Base-by-base conservation (phyloP, 2,329 filamentous ascomycete genomes). In the Alternaria viburni region DNA sequence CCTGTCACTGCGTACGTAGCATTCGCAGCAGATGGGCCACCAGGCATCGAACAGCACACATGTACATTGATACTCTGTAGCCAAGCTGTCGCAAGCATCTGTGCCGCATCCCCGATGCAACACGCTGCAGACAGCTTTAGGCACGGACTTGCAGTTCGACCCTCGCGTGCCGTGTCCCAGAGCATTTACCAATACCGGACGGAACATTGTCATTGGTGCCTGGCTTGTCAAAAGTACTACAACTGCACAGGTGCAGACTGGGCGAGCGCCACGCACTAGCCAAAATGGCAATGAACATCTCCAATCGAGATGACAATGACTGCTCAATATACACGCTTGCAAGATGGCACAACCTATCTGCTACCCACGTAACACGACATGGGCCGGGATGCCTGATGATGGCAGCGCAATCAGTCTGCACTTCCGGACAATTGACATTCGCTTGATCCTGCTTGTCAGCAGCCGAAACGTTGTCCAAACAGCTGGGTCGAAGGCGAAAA, bases 21-120 rank as follows among this genome's bases (percentile, higher is more conserved):
- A 59, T 57, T 67, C 44, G 28, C 57, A 61, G 21, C 51, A 58
- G 13, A 32, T 41, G 49, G 21, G 36, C 61, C 54, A 47, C 50
- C 61, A 54, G 36, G 43, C 56, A 49, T 57, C 65, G 57, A 56
- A 49, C 59, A 60, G 56, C 58, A 61, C 61, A 64, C 55, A 36
- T 59, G 59, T 56, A 56, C 59, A 54, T 47, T 61, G 59, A 57
- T 57, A 59, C 63, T 66, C 67, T 54, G 57, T 32, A 43, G 55
- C 61, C 66, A 66, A 52, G 46, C 46, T 56, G 51, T 62, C 73
- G 71, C 72, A 73, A 44, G 57, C 61, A 57, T 62, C 61, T 57
- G 57, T 70, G 63, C 76, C 75, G 72, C 51, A 51, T 57, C 71
- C 74, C 75, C 74, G 74, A 75, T 70, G 69, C 74, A 69, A 58